A percentile compares a stretch with the other conserved stretches of the same genome.
Conservation (phyloP, 2,329 filamentous ascomycete genomes). For the Monosporascus sp. region DNA sequence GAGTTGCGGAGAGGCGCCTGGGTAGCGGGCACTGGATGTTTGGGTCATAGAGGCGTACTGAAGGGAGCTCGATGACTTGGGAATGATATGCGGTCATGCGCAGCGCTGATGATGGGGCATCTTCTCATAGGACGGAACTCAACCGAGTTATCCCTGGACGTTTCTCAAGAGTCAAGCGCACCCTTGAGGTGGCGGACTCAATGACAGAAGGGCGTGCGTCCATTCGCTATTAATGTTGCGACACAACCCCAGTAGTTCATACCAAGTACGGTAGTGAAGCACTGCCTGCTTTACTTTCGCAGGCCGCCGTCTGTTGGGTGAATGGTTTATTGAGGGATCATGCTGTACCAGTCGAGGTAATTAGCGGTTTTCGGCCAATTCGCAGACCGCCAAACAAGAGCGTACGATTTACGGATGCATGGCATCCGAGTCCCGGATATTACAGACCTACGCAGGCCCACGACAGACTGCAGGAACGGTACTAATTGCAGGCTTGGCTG, state of each 20-base stretch:
- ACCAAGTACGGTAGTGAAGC: background rate
- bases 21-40: conserved; percentile 14
- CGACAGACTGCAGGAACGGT: conserved; percentile 11
- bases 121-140: conserved; percentile 21
- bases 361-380: conserved; percentile 13
- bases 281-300: background rate
- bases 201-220: conserved; percentile 9
- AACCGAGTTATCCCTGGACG: conserved; percentile 13
- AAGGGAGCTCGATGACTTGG: conserved; percentile 15
- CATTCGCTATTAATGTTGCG: conserved; percentile 5
- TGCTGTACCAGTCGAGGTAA: conserved; percentile 21
- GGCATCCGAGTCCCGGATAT: conserved; percentile 16
- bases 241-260: conserved; percentile 3
- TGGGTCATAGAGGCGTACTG: conserved; percentile 12
- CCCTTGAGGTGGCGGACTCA: conserved; percentile 17
- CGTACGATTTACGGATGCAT: conserved; percentile 13
- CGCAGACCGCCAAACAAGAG: conserved; percentile 7
- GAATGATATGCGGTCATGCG: conserved; percentile 20
- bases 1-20: background rate
- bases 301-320: background rate
- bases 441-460: conserved; percentile 14
- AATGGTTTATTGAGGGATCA: conserved; percentile 14
- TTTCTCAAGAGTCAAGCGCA: conserved; percentile 18
- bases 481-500: background rate
- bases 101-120: conserved; percentile 23